Base-by-base conservation (phyloP, 495 filamentous ascomycete species). In the Neurospora discreta region DNA sequence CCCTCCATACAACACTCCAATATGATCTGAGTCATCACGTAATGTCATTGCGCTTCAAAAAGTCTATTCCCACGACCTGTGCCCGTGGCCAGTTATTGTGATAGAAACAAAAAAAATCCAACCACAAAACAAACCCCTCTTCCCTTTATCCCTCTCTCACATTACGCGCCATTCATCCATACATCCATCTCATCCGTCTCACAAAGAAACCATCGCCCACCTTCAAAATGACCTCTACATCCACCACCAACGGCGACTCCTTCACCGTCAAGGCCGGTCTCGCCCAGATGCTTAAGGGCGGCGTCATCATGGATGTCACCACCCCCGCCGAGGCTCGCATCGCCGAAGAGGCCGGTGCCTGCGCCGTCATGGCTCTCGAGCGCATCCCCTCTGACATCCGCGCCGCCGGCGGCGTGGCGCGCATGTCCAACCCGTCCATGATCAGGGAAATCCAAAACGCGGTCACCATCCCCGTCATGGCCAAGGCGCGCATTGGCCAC, bases 391-490 rank as follows among this genome's bases (percentile, higher is more conserved):
- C 96, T 75, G 95, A 99, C 84, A 99, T 99, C 83, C 89, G 95
- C 69, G 90, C 84, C 42, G 84, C 97, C 77, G 95, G 95, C 75
- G 95, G 95, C 80, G 95, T 99, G 20, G 93, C 95, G 3, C 90
- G 95, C 80, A 99, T 99, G 95, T 96, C 92, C 6, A 95, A 98
- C 85, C 95, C 95, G 10, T 82, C 84, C 74, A 93, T 98, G 90
- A 97, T 99, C 86, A 91, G 92, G 82, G 93, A 94, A 81, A 99
- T 99, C 78, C 97, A 97, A 90, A 89, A 87, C 8, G 89, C 94
- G 40, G 95, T 99, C n/a, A 98, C 95, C 18, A 98, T 98, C 74
- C 95, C 95, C 73, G 96, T 99, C 81, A 99, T 99, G 95, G 95
- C 95, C 26, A 99, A 99, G 85, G 95, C 95, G 20, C 90, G 95